Conservation (phyloP, 176 grass and related monocot species). For the Rhynchospora breviuscula region DNA sequence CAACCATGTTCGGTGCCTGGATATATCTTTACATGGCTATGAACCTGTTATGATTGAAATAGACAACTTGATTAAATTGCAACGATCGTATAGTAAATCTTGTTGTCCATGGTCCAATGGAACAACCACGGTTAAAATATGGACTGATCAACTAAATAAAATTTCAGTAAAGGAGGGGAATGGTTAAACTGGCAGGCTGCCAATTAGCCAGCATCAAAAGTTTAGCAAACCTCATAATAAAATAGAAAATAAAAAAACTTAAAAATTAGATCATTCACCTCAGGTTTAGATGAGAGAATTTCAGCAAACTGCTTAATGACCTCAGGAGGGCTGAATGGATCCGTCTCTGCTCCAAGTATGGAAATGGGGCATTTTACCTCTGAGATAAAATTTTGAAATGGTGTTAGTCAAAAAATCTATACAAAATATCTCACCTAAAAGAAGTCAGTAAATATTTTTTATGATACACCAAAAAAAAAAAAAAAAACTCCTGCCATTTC, state of each 20-base stretch:
- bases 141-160: no score
- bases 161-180: no score
- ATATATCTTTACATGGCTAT: constrained; percentile 33
- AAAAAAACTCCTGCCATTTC: no score
- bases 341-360: constrained; percentile 34
- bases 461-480: no score
- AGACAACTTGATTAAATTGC: not conserved
- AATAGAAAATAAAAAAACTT: not conserved
- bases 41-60: constrained; percentile 19
- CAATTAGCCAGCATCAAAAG: no score
- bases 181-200: no score
- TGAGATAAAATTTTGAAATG: constrained; percentile 3
- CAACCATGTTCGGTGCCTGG: constrained; percentile 33
- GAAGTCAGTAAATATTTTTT: no score
- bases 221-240: not conserved
- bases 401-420: not conserved
- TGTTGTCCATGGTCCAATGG: no score
- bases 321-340: constrained; percentile 20
- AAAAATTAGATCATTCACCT: not conserved
- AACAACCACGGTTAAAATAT: no score
- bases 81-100: no score
- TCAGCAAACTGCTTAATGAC: constrained; percentile 31
- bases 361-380: constrained; percentile 33
- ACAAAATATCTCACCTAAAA: not conserved
- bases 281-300: constrained; percentile 19